Evolutionary conservation across 352 stramenopile genomes (phyloP), one percentile per base, ranked within the genome.

Genomic region (Globisporangium abappressorium): DNA sequence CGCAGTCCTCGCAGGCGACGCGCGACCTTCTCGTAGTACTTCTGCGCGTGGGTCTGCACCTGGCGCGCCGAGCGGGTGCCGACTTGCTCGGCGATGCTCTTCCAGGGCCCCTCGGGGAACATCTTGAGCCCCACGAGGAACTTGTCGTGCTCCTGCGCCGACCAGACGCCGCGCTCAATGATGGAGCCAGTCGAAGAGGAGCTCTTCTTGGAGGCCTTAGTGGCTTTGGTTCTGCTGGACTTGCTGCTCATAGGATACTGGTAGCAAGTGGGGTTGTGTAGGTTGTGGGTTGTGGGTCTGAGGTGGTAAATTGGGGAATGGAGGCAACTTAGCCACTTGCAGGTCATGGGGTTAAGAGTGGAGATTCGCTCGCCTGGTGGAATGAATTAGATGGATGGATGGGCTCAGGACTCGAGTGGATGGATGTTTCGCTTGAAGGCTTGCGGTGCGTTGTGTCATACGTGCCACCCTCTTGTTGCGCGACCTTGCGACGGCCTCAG

Each of bases 141-240:
- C 24, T 69, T 72, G 56, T 79, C 71, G 70, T 81, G 75, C 57
- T 83, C 76, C 5, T 75, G 69, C 57, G 70, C 62, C 24, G 74
- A 70, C 76, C 76, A 83, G 54, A 75, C 43, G 7, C 72, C 75
- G 41, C 69, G 49, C 60, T 73, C 56, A 43, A 72, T 26, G 12
- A 14, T 15, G 30, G 5, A 9, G n/a, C 41, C 14, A 33, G 30
- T 33, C 1, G 36, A 43, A 43, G 15, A 49, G 41, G 41, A n/a
- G 41, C 41, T 59, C 28, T 59, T 57, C 24, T 28, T 36, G 51
- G 33, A 22, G 1, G 51, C 12, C 51, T 24, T 58, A 20, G 14
- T 18, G 22, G 41, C 15, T 9, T 34, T 57, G 22, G 2, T 34
- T 41, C 36, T 14, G 36, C 36, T 15, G 11, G 24, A 20, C 12